Percentiles rank a stretch among this genome's conserved stretches.
These are phyloP conservation scores for Fraxinus albicans DNA, from an alignment of 305 asterid species.

Conservation along the genomic window DNA sequence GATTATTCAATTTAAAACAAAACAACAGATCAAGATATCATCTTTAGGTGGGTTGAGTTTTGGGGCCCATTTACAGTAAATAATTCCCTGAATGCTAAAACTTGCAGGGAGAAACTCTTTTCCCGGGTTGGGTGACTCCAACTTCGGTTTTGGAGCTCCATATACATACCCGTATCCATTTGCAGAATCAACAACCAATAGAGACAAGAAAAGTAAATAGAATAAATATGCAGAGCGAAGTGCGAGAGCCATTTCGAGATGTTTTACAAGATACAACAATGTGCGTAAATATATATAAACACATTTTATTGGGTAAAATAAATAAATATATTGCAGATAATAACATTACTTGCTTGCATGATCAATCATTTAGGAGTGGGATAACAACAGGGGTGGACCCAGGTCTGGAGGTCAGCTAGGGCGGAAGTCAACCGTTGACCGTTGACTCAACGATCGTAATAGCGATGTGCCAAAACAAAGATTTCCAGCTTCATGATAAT, in stretches of 20 bases:
- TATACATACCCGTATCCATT: constrained; percentile 29
- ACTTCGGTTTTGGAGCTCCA: constrained; percentile 13
- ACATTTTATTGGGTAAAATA: not conserved
- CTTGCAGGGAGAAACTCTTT: constrained; percentile 22
- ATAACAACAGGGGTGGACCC: not conserved
- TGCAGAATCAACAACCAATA: constrained; percentile 31
- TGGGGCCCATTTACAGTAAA: constrained; percentile 50
- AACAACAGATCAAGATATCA: not conserved
- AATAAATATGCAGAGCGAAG: not conserved
- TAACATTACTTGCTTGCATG: not conserved
- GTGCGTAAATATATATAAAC: not conserved
- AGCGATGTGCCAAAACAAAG: too few relatives aligned
- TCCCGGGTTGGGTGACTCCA: not conserved
- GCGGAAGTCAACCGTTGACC: too few relatives aligned
- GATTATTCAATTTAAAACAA: too few relatives aligned
- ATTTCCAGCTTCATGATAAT: too few relatives aligned
- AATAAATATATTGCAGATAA: not conserved
- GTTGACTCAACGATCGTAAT: too few relatives aligned
- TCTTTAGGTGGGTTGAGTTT: constrained; percentile 50
- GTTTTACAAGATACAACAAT: not conserved
- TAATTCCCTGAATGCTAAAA: constrained; percentile 47
- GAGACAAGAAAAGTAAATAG: constrained; percentile 24
- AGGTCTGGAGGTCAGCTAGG: too few relatives aligned
- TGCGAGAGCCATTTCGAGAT: not conserved
- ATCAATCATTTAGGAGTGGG: not conserved